phyloP scores from a whole-genome alignment of 129 eudicot genomes.

The Lonicera japonica region DNA sequence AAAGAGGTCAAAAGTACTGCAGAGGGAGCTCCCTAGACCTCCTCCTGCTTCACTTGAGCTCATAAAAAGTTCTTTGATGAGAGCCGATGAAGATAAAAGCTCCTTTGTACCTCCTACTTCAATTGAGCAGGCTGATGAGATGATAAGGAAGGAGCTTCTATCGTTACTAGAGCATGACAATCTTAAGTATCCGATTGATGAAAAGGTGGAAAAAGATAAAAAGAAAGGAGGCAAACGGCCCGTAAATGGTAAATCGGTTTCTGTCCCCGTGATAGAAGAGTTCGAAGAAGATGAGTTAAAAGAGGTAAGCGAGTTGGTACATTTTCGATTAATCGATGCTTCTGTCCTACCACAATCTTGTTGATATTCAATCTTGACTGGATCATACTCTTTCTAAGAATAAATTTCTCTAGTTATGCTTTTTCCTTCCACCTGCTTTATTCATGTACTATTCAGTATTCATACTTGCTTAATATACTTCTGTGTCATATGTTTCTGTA shows the following conservation, averaged over 20 bases:
- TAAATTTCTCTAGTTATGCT: too few relatives aligned
- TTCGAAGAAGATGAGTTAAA: slow-evolving; percentile 74
- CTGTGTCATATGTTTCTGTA: too few relatives aligned
- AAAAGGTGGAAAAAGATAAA: slow-evolving; percentile 70
- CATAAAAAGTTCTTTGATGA: slow-evolving; percentile 51
- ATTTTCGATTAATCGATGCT: background rate
- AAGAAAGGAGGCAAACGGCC: slow-evolving; percentile 65
- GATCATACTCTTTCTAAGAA: too few relatives aligned
- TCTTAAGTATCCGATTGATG: slow-evolving; percentile 81
- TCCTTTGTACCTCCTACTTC: slow-evolving; percentile 90
- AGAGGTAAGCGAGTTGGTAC: slow-evolving; percentile 38
- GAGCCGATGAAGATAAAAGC: slow-evolving; percentile 88
- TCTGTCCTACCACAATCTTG: too few relatives aligned
- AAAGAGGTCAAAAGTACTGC: slow-evolving; percentile 88
- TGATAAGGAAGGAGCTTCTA: slow-evolving; percentile 77
- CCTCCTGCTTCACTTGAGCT: slow-evolving; percentile 76
- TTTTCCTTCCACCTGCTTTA: too few relatives aligned
- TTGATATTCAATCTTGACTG: too few relatives aligned
- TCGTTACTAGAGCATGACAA: slow-evolving; percentile 80
- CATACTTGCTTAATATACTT: too few relatives aligned
- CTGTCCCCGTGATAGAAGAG: slow-evolving; percentile 70
- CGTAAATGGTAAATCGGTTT: slow-evolving; percentile 38
- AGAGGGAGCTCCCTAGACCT: slow-evolving; percentile 95
- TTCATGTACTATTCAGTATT: too few relatives aligned
- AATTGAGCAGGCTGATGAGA: slow-evolving; percentile 95